Percentiles rank a stretch among this genome's conserved stretches.
Evolutionary conservation across 805 yeast genomes (phyloP).

Genomic region (Saccharomycopsis selenospora): DNA sequence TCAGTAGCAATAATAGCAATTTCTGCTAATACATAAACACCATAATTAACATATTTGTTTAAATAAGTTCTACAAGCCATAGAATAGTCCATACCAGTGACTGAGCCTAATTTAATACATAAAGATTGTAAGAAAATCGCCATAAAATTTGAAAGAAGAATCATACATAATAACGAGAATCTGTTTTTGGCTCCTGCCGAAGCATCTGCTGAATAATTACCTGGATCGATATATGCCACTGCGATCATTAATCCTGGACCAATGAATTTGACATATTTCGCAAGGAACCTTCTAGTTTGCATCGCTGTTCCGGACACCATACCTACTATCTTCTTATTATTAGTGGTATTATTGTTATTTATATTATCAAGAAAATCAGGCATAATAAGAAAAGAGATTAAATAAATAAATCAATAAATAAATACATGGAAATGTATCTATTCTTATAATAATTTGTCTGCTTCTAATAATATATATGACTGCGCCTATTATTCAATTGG

Average conservation of each 20-base stretch:
- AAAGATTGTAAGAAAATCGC: slow-evolving; percentile 79
- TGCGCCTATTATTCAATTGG: too few relatives aligned
- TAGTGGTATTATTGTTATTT: too few relatives aligned
- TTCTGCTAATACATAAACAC: slow-evolving; percentile 73
- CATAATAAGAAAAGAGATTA: too few relatives aligned
- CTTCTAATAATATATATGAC: too few relatives aligned
- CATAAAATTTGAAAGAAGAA: slow-evolving; percentile 70
- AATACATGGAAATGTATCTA: too few relatives aligned
- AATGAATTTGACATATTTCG: background rate
- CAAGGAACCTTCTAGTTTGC: too few relatives aligned
- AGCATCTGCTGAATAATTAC: slow-evolving; percentile 86
- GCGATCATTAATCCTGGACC: slow-evolving; percentile 43
- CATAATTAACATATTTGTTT: slow-evolving; percentile 56
- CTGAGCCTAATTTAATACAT: slow-evolving; percentile 80
- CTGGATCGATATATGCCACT: slow-evolving; percentile 92
- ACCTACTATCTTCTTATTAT: too few relatives aligned
- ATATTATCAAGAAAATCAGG: too few relatives aligned
- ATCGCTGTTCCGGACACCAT: too few relatives aligned
- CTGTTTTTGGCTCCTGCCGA: slow-evolving; percentile 78
- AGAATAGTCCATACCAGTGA: slow-evolving; percentile 83
- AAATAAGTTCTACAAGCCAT: slow-evolving; percentile 71
- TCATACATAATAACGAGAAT: slow-evolving; percentile 60
- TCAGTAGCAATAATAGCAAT: slow-evolving; percentile 88
- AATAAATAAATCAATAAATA: too few relatives aligned
- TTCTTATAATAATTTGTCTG: too few relatives aligned